phyloP scores from a whole-genome alignment of 202 grass and related monocot genomes.

The Dendrocalamus latiflorus region DNA sequence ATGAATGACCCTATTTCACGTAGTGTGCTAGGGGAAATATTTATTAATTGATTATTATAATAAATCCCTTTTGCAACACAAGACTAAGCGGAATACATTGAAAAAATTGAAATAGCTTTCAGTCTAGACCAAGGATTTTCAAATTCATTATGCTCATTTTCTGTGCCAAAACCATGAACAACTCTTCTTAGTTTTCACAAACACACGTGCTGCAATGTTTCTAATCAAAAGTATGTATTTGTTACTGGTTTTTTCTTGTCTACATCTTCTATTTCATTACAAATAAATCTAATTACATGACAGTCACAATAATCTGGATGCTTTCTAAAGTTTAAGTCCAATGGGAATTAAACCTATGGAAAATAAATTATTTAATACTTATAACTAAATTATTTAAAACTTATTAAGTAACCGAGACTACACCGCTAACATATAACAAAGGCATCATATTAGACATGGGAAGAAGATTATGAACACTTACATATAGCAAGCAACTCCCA shows the following conservation, averaged over 20 bases:
- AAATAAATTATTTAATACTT: too few species aligned
- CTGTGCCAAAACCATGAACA: background rate
- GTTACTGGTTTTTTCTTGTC: background rate
- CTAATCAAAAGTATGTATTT: background rate
- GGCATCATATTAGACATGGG: too few species aligned
- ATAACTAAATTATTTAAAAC: too few species aligned
- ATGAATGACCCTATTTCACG: background rate
- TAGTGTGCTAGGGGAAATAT: background rate
- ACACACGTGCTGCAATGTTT: background rate
- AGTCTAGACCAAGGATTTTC: background rate
- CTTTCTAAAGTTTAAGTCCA: background rate
- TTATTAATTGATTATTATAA: background rate
- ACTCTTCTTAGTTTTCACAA: background rate
- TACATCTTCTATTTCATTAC: background rate
- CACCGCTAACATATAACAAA: background rate
- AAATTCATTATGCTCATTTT: background rate
- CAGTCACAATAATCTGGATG: too few species aligned
- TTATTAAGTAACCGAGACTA: background rate
- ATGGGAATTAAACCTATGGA: background rate
- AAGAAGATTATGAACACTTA: background rate
- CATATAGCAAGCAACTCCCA: background rate
- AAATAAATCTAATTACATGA: background rate
- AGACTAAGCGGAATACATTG: background rate
- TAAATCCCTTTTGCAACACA: background rate
- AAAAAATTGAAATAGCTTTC: background rate